These are phyloP conservation scores for Casuarina equisetifolia DNA, from an alignment of 306 rosid species.

Conservation along the genomic window DNA sequence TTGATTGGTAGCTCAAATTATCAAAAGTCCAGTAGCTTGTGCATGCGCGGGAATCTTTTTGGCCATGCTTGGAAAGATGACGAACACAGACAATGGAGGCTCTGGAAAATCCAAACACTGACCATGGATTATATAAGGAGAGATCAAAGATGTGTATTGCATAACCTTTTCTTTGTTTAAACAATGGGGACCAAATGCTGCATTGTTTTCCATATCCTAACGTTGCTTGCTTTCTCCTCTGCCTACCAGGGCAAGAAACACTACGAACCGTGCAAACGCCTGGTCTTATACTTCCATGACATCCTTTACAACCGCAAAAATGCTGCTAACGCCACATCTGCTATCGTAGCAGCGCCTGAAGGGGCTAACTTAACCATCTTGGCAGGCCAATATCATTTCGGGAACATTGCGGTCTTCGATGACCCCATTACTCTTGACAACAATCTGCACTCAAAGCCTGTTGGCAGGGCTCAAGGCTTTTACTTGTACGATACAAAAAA, in stretches of 20 bases:
- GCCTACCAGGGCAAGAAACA: slow-evolving; percentile 32
- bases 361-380: slow-evolving; percentile 58
- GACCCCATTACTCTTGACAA: slow-evolving; percentile 78
- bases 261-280: slow-evolving; percentile 53
- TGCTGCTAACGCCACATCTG: slow-evolving; percentile 62
- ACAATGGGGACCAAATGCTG: slow-evolving; percentile 36
- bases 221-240: slow-evolving; percentile 32
- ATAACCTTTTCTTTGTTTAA: no score
- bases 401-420: slow-evolving; percentile 63
- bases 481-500: slow-evolving; percentile 65
- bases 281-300: slow-evolving; percentile 67
- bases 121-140: no score
- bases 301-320: slow-evolving; percentile 64
- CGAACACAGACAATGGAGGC: no score
- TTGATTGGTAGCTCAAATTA: no score
- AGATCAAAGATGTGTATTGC: no score
- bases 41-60: no score
- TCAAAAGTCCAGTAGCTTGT: no score
- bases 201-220: slow-evolving; percentile 21
- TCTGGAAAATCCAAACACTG: no score
- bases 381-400: slow-evolving; percentile 53
- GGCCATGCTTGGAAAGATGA: no score
- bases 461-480: slow-evolving; percentile 81
- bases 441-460: slow-evolving; percentile 60
- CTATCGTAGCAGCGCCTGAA: slow-evolving; percentile 69